Evolutionary conservation across 768 basidiomycete genomes (phyloP).

Genomic region (Cyathus striatus): DNA sequence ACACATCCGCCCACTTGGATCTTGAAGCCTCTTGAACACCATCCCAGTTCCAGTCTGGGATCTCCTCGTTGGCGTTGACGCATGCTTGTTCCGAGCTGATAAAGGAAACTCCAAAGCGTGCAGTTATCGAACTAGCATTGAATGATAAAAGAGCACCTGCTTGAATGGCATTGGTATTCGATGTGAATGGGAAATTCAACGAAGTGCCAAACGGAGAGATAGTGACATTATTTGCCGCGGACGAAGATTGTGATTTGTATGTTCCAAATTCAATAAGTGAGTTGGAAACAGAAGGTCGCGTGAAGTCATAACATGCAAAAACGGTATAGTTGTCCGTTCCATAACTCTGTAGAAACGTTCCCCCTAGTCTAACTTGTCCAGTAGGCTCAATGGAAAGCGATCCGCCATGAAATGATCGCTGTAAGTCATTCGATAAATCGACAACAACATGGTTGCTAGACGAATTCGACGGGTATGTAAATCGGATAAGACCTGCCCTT

Average conservation of each 20-base stretch:
- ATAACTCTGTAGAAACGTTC: slow-evolving; percentile 46
- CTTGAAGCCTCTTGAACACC: slow-evolving; percentile 30
- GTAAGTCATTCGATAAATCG: slow-evolving; percentile 38
- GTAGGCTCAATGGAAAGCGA: slow-evolving; percentile 22
- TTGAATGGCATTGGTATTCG: slow-evolving; percentile 30
- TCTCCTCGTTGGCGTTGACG: slow-evolving; percentile 49
- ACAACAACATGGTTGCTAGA: slow-evolving; percentile 46
- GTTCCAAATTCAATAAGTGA: slow-evolving; percentile 29
- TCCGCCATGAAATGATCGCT: slow-evolving; percentile 44
- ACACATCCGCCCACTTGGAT: slow-evolving; percentile 36
- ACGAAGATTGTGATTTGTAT: slow-evolving; percentile 29
- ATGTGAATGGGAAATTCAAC: slow-evolving; percentile 32
- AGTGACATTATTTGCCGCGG: slow-evolving; percentile 25
- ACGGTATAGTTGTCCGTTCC: slow-evolving; percentile 44
- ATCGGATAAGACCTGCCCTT: slow-evolving; percentile 53
- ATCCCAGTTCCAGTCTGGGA: slow-evolving; percentile 44
- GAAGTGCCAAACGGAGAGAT: slow-evolving; percentile 25
- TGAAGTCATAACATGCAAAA: slow-evolving; percentile 44
- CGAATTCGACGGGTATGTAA: slow-evolving; percentile 43
- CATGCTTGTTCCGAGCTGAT: slow-evolving; percentile 49
- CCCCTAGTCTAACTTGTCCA: slow-evolving; percentile 32
- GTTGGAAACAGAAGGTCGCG: slow-evolving; percentile 15
- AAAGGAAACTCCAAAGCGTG: slow-evolving; percentile 58
- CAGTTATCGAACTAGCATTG: slow-evolving; percentile 29
- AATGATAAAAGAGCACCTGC: slow-evolving; percentile 42